Conservation (phyloP, 2,329 filamentous ascomycete genomes). For the Penicillium occitanis region DNA sequence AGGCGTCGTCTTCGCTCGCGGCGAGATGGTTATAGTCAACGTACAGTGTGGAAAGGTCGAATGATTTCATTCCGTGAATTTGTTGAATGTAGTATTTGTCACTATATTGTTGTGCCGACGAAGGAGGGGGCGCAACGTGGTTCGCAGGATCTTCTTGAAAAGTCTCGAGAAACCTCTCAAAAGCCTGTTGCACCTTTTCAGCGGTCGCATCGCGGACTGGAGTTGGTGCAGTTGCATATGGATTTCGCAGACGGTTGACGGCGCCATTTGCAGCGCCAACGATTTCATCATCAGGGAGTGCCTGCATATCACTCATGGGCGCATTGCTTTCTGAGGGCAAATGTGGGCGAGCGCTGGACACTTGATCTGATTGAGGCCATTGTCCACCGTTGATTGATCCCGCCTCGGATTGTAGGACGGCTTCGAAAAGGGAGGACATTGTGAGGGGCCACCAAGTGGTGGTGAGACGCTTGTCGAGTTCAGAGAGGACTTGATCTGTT, state of each 20-base stretch:
- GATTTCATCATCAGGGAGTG: slow-evolving; percentile 62
- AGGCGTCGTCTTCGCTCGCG: slow-evolving; percentile 71
- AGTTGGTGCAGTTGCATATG: slow-evolving; percentile 55
- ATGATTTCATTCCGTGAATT: slow-evolving; percentile 62
- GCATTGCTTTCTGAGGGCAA: slow-evolving; percentile 53
- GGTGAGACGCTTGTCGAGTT: slow-evolving; percentile 4
- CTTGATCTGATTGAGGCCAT: slow-evolving; percentile 39
- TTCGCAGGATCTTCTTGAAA: slow-evolving; percentile 56
- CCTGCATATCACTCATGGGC: slow-evolving; percentile 57
- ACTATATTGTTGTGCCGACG: slow-evolving; percentile 56
- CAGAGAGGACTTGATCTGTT: not conserved
- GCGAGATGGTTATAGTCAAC: slow-evolving; percentile 75
- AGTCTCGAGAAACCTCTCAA: slow-evolving; percentile 64
- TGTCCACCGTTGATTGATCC: slow-evolving; percentile 36
- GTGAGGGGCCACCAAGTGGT: slow-evolving; percentile 28
- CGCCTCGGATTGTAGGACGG: slow-evolving; percentile 44
- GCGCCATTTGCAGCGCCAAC: slow-evolving; percentile 53
- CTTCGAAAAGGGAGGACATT: slow-evolving; percentile 46
- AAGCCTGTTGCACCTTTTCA: slow-evolving; percentile 62
- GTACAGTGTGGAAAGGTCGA: slow-evolving; percentile 64
- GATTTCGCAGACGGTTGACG: slow-evolving; percentile 50
- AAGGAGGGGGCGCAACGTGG: slow-evolving; percentile 36
- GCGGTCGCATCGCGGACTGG: slow-evolving; percentile 61
- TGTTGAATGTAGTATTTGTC: slow-evolving; percentile 68
- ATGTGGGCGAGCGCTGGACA: slow-evolving; percentile 56